phyloP scores from a whole-genome alignment of 352 stramenopile species.

The Globisporangium uncinulatum region DNA sequence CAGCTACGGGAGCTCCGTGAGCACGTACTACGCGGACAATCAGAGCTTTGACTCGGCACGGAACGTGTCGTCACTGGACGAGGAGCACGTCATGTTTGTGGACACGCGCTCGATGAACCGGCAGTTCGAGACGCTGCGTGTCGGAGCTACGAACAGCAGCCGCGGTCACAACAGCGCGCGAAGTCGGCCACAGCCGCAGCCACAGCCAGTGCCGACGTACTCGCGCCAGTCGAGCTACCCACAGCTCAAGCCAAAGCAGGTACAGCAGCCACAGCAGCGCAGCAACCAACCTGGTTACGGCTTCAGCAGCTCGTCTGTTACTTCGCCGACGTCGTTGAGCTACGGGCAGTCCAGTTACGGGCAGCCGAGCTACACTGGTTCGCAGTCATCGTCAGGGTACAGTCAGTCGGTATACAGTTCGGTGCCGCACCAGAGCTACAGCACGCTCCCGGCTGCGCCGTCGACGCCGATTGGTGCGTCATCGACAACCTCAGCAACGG shows the following conservation, averaged over 20 bases:
- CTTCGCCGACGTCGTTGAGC: not conserved
- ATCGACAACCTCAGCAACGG: slow-evolving; percentile 2
- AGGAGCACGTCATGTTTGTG: slow-evolving; percentile 33
- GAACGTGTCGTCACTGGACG: slow-evolving; percentile 27
- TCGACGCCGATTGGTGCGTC: not conserved
- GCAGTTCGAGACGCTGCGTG: slow-evolving; percentile 8
- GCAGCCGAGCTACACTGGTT: too few species aligned
- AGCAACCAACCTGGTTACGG: not conserved
- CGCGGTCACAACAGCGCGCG: not conserved
- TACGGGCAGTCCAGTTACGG: not conserved
- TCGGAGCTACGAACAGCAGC: not conserved
- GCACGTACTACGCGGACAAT: slow-evolving; percentile 5
- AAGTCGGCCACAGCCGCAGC: not conserved
- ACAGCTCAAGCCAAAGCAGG: not conserved
- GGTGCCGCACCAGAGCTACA: not conserved
- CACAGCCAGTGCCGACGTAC: not conserved
- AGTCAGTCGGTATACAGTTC: slow-evolving; percentile 1
- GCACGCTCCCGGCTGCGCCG: not conserved
- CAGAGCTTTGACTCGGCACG: slow-evolving; percentile 20
- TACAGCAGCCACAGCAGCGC: slow-evolving; percentile 1
- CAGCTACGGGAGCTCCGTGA: slow-evolving; percentile 26
- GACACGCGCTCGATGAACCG: slow-evolving; percentile 34
- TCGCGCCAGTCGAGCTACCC: slow-evolving; percentile 2
- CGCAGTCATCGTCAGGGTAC: not conserved
- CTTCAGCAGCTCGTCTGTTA: not conserved